Evolutionary conservation across 768 basidiomycete species (phyloP), one percentile per base, ranked within the genome.

Genomic region (Trametes sanguinea): DNA sequence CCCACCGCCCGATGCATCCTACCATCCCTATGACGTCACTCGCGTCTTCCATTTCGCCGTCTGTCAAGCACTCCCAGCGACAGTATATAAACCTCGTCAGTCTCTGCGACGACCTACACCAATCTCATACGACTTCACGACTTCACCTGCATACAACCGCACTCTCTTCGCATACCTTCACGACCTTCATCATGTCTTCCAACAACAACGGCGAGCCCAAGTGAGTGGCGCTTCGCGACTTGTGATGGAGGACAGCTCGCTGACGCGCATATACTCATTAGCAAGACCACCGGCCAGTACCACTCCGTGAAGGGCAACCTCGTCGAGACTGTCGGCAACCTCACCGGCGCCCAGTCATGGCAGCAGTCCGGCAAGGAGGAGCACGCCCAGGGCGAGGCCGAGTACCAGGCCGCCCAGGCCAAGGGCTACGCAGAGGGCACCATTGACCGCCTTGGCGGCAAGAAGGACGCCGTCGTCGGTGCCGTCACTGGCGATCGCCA

Each of bases 401-500:
- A 82, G 71, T 75, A 78, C 68, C 77, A 77, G 47, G 75, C 77
- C 13, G 80, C 81, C 2, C 78, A 80, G 61, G 76, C 77, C 17
- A 75, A 86, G 69, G 78, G 76, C 11, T 86, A 79, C 64, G 77
- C 70, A 5, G 78, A 85, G 51, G 85, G 85, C 22, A 69, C 72
- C 0, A 8, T 69, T 4, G 85, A 86, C 59, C 78, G 77, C 57
- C 42, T 79, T 3, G 69, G 65, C 1, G 85, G 85, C 39, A 83
- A 84, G 73, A 81, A 82, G 61, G 84, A 86, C 56, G 68, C 81
- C 51, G 72, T 86, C 33, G 75, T 83, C 33, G 85, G 85, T 35
- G 81, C 85, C 6, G 63, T 87, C 48, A 78, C 75, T 17, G 85
- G 84, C 29, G 86, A 86, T 70, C 76, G 78, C 65, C 43, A 71